phyloP scores from a whole-genome alignment of 108 stramenopile species.

The Fragilaria crotonensis region DNA sequence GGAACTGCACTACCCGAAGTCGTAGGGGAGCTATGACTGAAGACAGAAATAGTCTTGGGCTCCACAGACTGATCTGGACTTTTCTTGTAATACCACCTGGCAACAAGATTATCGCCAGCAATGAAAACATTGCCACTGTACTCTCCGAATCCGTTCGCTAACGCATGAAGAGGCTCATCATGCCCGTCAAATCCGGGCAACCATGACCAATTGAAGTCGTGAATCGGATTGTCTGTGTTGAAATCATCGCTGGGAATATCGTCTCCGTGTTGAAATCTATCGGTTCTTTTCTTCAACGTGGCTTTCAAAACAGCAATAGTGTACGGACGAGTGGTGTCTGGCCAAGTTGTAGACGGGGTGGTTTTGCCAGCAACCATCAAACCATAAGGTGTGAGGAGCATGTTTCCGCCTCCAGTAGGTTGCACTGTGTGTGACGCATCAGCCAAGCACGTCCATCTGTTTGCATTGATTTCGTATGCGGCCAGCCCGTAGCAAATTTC shows the following conservation, averaged over 20 bases:
- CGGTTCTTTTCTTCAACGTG: slow-evolving; percentile 46
- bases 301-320: slow-evolving; percentile 79
- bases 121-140: slow-evolving; percentile 83
- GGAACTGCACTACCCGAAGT: slow-evolving; percentile 27
- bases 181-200: slow-evolving; percentile 89
- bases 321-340: slow-evolving; percentile 55
- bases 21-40: not conserved
- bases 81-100: slow-evolving; percentile 60
- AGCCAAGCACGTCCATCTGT: slow-evolving; percentile 82
- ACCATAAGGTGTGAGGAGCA: slow-evolving; percentile 81
- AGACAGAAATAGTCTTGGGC: slow-evolving; percentile 14
- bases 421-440: slow-evolving; percentile 73
- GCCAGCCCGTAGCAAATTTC: slow-evolving; percentile 66
- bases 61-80: not conserved
- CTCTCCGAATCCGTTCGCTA: slow-evolving; percentile 77
- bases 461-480: slow-evolving; percentile 72
- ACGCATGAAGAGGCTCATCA: slow-evolving; percentile 80
- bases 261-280: not conserved
- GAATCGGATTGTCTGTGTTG: slow-evolving; percentile 18
- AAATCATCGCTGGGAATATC: slow-evolving; percentile 20
- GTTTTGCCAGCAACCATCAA: slow-evolving; percentile 84
- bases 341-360: slow-evolving; percentile 62
- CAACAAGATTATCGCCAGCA: slow-evolving; percentile 84
- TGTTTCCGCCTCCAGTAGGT: slow-evolving; percentile 78
- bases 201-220: slow-evolving; percentile 92